Base-by-base conservation (phyloP, 192 early-diverging fungal genomes). In the Thamnidium elegans region DNA sequence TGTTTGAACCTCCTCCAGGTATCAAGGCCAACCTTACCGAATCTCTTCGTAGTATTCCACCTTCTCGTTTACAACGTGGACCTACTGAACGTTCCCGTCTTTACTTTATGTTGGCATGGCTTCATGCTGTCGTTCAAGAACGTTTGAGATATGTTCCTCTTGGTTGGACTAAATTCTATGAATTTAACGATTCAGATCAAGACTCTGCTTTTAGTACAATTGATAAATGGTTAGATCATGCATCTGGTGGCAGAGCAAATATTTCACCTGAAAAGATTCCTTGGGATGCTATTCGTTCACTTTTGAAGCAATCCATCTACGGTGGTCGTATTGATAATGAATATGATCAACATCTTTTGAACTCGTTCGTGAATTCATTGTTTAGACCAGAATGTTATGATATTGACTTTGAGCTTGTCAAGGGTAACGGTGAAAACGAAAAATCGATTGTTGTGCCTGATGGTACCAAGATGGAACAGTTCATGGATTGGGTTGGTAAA, bases 131-230 rank as follows among this genome's bases (percentile, higher is more conserved):
- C 17, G 86, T 96, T 6, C 79, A 95, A 67, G 98, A 99, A 81
- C 92, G 98, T 52, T 82, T 97, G 34, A 90, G 98, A 9, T 99
- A 99, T 72, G 88, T 88, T 15, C 98, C 98, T 46, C 81, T 99
- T 32, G 98, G 98, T 20, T 99, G 98, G 98, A 89, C 95, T 10
- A 96, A 95, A 76, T 66, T 77, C 1, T 99, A 99, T 70, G 98
- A 99, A 71, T 99, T 99, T 72, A 97, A 95, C 72, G 98, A 99
- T 65, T 90, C 96, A 5, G 97, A 99, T 76, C 89, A 92, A 70
- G 92, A 94, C 45, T 96, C 94, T 71, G 94, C 91, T 0, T 67
- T 97, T 32, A 81, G 79, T 15, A 93, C 95, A 0, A 85, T 98
- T 50, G 94, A 99, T 77, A 73, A 80, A 50, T 99, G 98, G 98